These are phyloP conservation scores for Pyricularia grisea DNA, from an alignment of 2,329 filamentous ascomycete species.

Conservation along the genomic window DNA sequence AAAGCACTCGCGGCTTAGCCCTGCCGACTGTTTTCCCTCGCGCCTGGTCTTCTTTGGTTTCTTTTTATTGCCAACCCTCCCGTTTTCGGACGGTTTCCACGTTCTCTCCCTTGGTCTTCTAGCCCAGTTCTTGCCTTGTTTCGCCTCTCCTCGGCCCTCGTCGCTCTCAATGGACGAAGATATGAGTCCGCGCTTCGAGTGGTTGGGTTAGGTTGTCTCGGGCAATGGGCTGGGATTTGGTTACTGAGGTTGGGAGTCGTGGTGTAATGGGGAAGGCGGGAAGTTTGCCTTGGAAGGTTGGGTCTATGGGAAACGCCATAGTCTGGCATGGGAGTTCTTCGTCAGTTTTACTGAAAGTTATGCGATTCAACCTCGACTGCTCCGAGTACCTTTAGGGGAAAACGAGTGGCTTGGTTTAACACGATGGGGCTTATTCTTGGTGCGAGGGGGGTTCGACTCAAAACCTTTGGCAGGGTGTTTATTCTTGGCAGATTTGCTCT, in stretches of 20 bases:
- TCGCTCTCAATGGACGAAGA: constrained; percentile 67
- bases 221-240: constrained; percentile 13
- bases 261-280: constrained; percentile 17
- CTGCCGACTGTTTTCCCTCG: constrained; percentile 44
- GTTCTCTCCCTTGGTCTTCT: not conserved
- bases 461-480: constrained; percentile 5
- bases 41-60: constrained; percentile 6
- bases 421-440: constrained; percentile 99
- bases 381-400: constrained; percentile 16
- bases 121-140: constrained; percentile 19
- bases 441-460: constrained; percentile 66
- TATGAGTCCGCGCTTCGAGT: constrained; percentile 65
- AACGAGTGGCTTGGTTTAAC: constrained; percentile 55
- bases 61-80: constrained; percentile 20
- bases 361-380: constrained; percentile 73
- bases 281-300: not conserved
- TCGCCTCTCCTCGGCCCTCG: constrained; percentile 19
- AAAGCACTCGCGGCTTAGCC: constrained; percentile 90
- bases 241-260: constrained; percentile 8
- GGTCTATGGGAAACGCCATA: constrained; percentile 27
- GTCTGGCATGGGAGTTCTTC: constrained; percentile 58
- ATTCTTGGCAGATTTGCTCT: constrained; percentile 22
- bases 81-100: constrained; percentile 17
- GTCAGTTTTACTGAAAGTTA: constrained; percentile 89
- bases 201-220: not conserved